Conservation (phyloP, 73 alveolate species). For the Stentor roeselii region DNA sequence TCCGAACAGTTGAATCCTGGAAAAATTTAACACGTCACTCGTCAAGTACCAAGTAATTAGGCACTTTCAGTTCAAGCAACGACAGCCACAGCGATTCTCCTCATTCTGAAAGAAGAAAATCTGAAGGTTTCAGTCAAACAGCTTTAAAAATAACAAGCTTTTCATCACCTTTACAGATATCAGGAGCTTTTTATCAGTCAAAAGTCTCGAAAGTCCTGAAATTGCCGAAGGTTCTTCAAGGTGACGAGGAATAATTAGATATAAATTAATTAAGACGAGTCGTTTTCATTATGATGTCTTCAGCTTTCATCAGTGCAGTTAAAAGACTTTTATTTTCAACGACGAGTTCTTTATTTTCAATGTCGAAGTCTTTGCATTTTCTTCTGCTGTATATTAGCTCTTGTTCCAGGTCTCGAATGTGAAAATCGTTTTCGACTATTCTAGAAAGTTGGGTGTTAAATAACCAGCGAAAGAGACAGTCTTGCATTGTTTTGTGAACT, state of each 20-base stretch:
- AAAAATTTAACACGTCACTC: background rate
- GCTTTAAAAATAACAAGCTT: too few relatives aligned
- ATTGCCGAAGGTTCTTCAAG: background rate
- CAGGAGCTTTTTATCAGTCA: too few relatives aligned
- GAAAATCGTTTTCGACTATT: background rate
- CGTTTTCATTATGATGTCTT: too few relatives aligned
- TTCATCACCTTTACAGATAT: too few relatives aligned
- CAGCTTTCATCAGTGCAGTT: too few relatives aligned
- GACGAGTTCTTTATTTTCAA: conserved; percentile 6
- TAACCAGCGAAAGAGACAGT: background rate
- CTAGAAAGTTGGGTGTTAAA: background rate
- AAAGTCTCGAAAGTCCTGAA: too few relatives aligned
- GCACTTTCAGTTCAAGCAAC: conserved; percentile 7
- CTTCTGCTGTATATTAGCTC: background rate
- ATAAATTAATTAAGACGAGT: too few relatives aligned
- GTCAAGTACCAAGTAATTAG: background rate
- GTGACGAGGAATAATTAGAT: too few relatives aligned
- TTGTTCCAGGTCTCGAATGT: background rate
- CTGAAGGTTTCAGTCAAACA: background rate
- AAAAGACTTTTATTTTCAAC: background rate
- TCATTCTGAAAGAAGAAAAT: background rate
- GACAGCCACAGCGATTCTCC: background rate
- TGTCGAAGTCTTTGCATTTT: background rate
- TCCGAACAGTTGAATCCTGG: background rate
- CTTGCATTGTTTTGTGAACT: background rate